These are phyloP conservation scores for Davidsoniella virescens DNA, from an alignment of 2,329 filamentous ascomycete genomes.

Conservation along the genomic window DNA sequence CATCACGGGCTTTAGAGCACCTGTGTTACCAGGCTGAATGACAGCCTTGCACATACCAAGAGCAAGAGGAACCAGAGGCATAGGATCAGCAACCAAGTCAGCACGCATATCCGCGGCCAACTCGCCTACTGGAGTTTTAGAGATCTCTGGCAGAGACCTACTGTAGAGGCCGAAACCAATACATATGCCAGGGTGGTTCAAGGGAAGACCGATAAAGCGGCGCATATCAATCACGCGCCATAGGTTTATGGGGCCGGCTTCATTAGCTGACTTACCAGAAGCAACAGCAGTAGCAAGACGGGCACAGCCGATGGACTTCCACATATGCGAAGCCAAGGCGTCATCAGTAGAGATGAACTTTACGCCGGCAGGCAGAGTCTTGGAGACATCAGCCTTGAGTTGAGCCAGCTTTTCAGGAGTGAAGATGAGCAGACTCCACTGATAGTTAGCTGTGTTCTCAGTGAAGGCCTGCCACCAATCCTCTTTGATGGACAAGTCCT, in stretches of 20 bases:
- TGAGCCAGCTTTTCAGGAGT: background rate
- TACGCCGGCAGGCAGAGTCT: background rate
- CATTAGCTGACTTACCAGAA: too few relatives aligned
- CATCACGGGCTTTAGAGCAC: background rate
- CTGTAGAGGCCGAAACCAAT: background rate
- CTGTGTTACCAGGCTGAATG: background rate
- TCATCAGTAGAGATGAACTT: conserved; percentile 4
- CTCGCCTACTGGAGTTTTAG: background rate
- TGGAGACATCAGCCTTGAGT: background rate
- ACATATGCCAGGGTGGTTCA: background rate
- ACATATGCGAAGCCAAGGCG: background rate
- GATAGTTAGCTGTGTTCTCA: background rate
- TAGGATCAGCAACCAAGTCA: background rate
- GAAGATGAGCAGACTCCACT: conserved; percentile 1
- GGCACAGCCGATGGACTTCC: too few relatives aligned
- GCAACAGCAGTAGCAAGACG: too few relatives aligned
- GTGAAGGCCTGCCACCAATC: background rate
- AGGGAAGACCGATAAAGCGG: background rate
- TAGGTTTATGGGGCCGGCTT: background rate
- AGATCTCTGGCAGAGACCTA: background rate
- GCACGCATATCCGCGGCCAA: background rate
- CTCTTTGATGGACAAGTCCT: background rate
- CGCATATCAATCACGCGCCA: background rate
- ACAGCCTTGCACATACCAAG: background rate
- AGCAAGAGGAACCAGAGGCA: background rate